Conservation (phyloP, 1,139 yeast species). For the Scheffersomyces segobiensis region DNA sequence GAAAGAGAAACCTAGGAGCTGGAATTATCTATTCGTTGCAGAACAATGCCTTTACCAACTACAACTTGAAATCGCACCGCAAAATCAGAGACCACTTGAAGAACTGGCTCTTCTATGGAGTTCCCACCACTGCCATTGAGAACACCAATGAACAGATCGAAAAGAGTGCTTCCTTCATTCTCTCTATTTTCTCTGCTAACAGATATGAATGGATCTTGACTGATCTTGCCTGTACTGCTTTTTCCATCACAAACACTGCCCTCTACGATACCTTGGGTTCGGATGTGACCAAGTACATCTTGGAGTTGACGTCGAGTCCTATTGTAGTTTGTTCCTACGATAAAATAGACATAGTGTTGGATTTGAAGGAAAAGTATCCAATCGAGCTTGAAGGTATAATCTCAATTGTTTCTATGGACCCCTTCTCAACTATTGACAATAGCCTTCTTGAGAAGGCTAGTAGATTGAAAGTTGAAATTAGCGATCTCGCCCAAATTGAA, state of each 20-base stretch:
- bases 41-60: constrained; percentile 28
- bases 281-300: constrained; percentile 33
- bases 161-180: constrained; percentile 26
- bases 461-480: constrained; percentile 10
- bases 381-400: constrained; percentile 28
- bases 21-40: constrained; percentile 33
- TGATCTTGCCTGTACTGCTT: constrained; percentile 39
- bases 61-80: constrained; percentile 24
- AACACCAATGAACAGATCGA: constrained; percentile 11
- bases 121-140: constrained; percentile 2
- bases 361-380: constrained; percentile 27
- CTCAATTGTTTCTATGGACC: constrained; percentile 39
- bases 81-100: neutral
- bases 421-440: constrained; percentile 8
- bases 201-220: constrained; percentile 41
- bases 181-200: constrained; percentile 36
- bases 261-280: constrained; percentile 44
- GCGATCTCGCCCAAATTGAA: constrained; percentile 17
- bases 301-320: constrained; percentile 37
- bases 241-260: constrained; percentile 38
- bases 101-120: neutral
- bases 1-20: constrained; percentile 28
- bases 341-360: constrained; percentile 26
- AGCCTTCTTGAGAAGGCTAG: constrained; percentile 8
- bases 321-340: constrained; percentile 33